A percentile compares a stretch with the other conserved stretches of the same genome.
phyloP scores from a whole-genome alignment of 1,284 basidiomycete species.

The Grifola frondosa region DNA sequence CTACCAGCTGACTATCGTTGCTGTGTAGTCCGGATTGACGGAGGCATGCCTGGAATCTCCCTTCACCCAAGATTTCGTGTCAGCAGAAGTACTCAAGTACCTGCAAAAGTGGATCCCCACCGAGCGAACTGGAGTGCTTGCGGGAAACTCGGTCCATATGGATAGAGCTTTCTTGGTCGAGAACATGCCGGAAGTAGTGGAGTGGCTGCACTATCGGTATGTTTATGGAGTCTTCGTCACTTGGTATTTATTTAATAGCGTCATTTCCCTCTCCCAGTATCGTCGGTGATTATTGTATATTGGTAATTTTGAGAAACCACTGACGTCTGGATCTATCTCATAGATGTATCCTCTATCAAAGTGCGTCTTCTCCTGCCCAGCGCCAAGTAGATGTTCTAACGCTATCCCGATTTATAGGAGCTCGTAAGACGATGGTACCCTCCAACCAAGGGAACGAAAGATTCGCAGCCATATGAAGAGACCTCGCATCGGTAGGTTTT shows the following conservation, averaged over 20 bases:
- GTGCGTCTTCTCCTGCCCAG: too few species aligned
- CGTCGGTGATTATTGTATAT: constrained; percentile 18
- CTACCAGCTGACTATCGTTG: too few species aligned
- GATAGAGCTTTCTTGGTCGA: constrained; percentile 71
- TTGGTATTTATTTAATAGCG: neutral
- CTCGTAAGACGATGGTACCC: constrained; percentile 74
- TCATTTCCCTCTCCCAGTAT: constrained; percentile 12
- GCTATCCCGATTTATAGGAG: constrained; percentile 50
- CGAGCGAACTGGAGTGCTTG: constrained; percentile 61
- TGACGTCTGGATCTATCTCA: neutral
- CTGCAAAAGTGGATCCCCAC: constrained; percentile 75
- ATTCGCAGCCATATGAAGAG: constrained; percentile 30
- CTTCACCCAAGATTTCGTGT: constrained; percentile 53
- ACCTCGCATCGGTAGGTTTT: constrained; percentile 49
- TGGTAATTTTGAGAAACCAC: constrained; percentile 10
- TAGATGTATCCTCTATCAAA: constrained; percentile 82
- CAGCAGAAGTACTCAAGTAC: constrained; percentile 60
- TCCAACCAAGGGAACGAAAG: constrained; percentile 24
- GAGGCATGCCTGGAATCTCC: constrained; percentile 65
- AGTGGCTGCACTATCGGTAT: constrained; percentile 81
- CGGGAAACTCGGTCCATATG: constrained; percentile 80
- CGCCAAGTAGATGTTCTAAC: too few species aligned
- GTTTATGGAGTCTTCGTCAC: constrained; percentile 6
- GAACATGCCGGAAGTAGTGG: constrained; percentile 73
- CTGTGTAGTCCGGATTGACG: constrained; percentile 76